phyloP scores from a whole-genome alignment of 345 rosid genomes.

The Camelina laxa region DNA sequence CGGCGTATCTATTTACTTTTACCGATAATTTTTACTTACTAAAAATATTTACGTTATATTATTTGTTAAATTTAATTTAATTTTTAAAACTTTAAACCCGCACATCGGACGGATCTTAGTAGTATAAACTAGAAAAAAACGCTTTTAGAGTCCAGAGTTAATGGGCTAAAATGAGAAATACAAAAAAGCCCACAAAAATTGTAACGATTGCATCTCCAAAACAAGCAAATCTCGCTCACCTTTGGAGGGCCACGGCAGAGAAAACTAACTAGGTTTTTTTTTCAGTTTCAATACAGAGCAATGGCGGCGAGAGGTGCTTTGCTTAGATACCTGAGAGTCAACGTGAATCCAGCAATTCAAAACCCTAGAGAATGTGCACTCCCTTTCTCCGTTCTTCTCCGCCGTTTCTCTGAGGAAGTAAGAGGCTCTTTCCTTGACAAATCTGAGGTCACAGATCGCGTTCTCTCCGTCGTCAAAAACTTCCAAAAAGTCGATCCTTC shows the following conservation, averaged over 20 bases:
- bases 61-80: no score
- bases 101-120: no score
- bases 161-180: not conserved
- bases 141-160: not conserved
- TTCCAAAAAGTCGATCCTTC: constrained; percentile 90
- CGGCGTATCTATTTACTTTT: no score
- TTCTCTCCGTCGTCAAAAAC: constrained; percentile 82
- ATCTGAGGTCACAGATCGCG: constrained; percentile 96
- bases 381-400: constrained; percentile 52
- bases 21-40: no score
- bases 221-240: not conserved
- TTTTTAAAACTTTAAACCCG: no score
- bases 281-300: not conserved
- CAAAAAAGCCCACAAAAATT: not conserved
- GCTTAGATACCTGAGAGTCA: constrained; percentile 76
- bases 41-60: no score
- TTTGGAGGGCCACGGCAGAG: not conserved
- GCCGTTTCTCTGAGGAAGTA: constrained; percentile 80
- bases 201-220: not conserved
- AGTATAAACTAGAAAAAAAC: no score
- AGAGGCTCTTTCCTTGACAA: constrained; percentile 93
- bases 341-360: constrained; percentile 44
- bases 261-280: constrained; percentile 16
- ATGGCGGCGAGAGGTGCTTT: constrained; percentile 76
- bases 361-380: constrained; percentile 50